These are phyloP conservation scores for Lactarius psammicola DNA, from an alignment of 768 basidiomycete genomes.

Conservation along the genomic window DNA sequence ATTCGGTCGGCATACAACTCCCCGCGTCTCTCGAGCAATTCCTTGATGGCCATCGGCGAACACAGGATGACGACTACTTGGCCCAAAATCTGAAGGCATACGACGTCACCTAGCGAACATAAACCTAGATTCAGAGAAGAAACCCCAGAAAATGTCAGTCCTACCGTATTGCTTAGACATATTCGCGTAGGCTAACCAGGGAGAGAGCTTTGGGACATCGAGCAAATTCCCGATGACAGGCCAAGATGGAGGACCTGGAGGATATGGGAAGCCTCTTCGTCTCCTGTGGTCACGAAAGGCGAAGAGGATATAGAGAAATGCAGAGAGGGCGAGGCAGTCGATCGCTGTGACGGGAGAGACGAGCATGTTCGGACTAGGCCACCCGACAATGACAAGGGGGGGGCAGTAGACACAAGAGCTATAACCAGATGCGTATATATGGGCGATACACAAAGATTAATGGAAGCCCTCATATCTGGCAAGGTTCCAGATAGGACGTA, in stretches of 20 bases:
- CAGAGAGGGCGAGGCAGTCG: neutral
- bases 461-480: too few species aligned
- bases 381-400: neutral
- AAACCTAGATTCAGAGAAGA: neutral
- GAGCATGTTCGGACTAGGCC: neutral
- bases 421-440: neutral
- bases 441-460: too few species aligned
- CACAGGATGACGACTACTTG: neutral
- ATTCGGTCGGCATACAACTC: conserved; percentile 2
- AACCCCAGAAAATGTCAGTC: neutral
- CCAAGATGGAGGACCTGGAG: conserved; percentile 1
- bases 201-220: neutral
- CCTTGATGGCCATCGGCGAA: neutral
- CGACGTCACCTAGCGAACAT: neutral
- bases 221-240: conserved; percentile 13
- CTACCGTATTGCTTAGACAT: conserved; percentile 12
- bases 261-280: neutral
- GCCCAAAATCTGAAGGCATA: neutral
- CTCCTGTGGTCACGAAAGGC: conserved; percentile 2
- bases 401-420: neutral
- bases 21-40: neutral
- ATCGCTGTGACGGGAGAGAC: neutral
- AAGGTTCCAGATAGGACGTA: too few species aligned
- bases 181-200: conserved; percentile 2
- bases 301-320: neutral